Evolutionary conservation across 2,329 filamentous ascomycete species (phyloP).

Genomic region (Phialocephala subalpina): DNA sequence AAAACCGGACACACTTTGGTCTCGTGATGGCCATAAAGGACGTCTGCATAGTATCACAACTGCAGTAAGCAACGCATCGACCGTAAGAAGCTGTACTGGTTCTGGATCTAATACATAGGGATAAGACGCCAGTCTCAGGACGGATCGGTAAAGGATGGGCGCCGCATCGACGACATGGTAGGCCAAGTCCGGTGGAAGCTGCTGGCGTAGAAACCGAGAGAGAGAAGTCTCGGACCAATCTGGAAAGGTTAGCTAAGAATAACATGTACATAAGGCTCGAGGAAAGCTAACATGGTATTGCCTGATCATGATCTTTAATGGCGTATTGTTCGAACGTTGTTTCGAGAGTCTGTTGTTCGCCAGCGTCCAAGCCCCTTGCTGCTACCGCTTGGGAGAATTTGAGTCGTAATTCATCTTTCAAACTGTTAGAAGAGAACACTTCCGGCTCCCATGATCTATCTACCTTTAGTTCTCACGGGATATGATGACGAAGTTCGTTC

Average conservation of each 20-base stretch:
- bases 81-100: neutral
- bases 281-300: neutral
- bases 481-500: neutral
- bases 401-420: conserved; percentile 8
- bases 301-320: neutral
- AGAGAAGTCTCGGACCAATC: conserved; percentile 1
- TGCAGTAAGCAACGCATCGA: conserved; percentile 4
- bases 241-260: neutral
- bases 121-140: conserved; percentile 7
- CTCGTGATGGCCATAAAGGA: neutral
- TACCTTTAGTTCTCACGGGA: conserved; percentile 5
- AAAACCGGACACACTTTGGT: neutral
- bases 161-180: conserved; percentile 1
- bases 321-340: neutral
- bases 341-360: neutral
- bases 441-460: neutral
- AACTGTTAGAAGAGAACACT: conserved; percentile 8
- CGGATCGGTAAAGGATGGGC: conserved; percentile 3
- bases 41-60: conserved; percentile 3
- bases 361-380: neutral
- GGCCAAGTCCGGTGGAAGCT: neutral
- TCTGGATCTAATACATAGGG: conserved; percentile 2
- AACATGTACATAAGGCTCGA: neutral
- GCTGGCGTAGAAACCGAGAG: neutral
- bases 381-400: conserved; percentile 1